Conservation (phyloP, 2,329 filamentous ascomycete species). For the Scedosporium apiospermum region DNA sequence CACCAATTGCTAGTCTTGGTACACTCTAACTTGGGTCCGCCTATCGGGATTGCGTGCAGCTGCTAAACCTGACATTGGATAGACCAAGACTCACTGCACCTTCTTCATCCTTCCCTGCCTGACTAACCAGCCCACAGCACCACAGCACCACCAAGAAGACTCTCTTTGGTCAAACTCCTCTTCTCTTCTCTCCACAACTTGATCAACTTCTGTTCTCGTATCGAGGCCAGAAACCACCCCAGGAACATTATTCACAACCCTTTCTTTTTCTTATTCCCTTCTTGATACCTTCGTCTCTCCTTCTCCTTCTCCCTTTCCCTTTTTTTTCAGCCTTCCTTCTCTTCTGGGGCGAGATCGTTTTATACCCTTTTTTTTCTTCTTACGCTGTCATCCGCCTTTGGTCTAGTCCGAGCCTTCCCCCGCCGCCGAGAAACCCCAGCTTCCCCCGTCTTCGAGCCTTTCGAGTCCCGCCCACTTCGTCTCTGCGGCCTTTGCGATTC, state of each 20-base stretch:
- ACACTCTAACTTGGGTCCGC: not conserved
- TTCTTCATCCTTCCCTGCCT: not conserved
- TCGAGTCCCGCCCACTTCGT: constrained; percentile 15
- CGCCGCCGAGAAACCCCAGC: constrained; percentile 10
- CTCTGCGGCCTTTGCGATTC: not conserved
- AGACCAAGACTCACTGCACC: not conserved
- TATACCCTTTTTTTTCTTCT: constrained; percentile 15
- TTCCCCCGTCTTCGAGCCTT: constrained; percentile 16
- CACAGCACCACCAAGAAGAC: too few relatives aligned
- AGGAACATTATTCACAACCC: constrained; percentile 2
- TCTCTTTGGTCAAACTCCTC: constrained; percentile 10
- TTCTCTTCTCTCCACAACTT: constrained; percentile 10
- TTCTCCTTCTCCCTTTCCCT: constrained; percentile 14
- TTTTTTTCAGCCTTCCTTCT: constrained; percentile 10
- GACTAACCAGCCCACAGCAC: not conserved
- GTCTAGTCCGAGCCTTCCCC: constrained; percentile 9
- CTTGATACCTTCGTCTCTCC: constrained; percentile 16
- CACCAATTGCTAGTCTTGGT: not conserved
- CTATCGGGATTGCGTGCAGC: constrained; percentile 6
- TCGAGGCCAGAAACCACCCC: constrained; percentile 10
- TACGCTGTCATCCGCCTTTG: constrained; percentile 10
- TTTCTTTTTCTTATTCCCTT: constrained; percentile 17
- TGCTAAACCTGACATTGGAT: not conserved
- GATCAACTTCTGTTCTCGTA: constrained; percentile 7
- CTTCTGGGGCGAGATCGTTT: constrained; percentile 10